These are phyloP conservation scores for Leccinum subrobustum DNA, from an alignment of 1,284 basidiomycete species.

Conservation along the genomic window DNA sequence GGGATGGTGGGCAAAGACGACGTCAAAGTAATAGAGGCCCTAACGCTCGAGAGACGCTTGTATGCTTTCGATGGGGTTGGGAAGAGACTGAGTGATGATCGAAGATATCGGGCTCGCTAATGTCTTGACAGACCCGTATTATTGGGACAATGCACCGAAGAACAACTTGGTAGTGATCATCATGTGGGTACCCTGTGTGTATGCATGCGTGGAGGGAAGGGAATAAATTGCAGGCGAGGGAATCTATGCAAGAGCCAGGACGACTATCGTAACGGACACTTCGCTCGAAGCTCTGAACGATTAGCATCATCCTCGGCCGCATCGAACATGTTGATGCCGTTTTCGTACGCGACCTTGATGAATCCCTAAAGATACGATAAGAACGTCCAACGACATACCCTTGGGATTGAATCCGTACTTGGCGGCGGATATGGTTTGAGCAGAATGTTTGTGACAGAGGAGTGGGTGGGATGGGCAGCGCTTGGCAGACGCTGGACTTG, in stretches of 20 bases:
- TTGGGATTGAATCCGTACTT: slow-evolving; percentile 49
- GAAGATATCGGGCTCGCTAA: slow-evolving; percentile 43
- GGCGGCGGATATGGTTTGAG: slow-evolving; percentile 15
- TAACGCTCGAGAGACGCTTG: slow-evolving; percentile 56
- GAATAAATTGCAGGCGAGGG: too few species aligned
- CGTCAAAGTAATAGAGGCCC: slow-evolving; percentile 48
- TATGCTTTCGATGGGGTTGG: slow-evolving; percentile 60
- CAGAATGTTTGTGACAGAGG: not conserved
- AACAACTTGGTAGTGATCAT: slow-evolving; percentile 63
- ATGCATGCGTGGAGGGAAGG: too few species aligned
- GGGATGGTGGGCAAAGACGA: slow-evolving; percentile 51
- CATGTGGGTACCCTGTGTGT: slow-evolving; percentile 21
- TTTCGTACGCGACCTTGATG: slow-evolving; percentile 43
- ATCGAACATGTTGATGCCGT: slow-evolving; percentile 53
- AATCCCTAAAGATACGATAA: slow-evolving; percentile 32
- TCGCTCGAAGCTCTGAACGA: slow-evolving; percentile 36
- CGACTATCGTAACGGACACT: too few species aligned
- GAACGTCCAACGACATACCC: slow-evolving; percentile 38
- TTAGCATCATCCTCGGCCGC: slow-evolving; percentile 57
- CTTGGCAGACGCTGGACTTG: not conserved
- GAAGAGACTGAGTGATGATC: too few species aligned
- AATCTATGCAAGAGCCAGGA: too few species aligned
- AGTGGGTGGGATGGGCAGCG: not conserved
- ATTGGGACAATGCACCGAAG: slow-evolving; percentile 52
- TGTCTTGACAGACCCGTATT: slow-evolving; percentile 58